Evolutionary conservation across 768 basidiomycete genomes (phyloP).

Genomic region (Tricholoma sp.): DNA sequence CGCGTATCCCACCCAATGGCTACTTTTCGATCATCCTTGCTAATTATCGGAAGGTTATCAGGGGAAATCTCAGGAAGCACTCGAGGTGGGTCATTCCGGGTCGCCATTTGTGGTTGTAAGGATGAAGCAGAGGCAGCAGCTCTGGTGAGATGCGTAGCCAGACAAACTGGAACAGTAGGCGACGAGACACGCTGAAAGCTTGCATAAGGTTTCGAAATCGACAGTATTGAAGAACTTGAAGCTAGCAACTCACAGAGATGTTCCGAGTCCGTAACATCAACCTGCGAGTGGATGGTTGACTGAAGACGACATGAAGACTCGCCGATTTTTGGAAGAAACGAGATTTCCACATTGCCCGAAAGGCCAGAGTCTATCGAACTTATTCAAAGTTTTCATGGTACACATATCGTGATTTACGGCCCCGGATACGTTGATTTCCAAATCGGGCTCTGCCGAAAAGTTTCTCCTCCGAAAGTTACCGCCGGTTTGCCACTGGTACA

Average conservation of each 20-base stretch:
- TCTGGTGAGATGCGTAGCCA: conserved; percentile 8
- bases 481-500: no score
- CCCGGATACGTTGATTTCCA: no score
- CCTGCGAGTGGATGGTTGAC: neutral
- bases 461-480: no score
- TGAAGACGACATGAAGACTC: neutral
- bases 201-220: neutral
- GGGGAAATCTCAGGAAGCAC: conserved; percentile 22
- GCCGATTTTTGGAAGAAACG: neutral
- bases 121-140: conserved; percentile 21
- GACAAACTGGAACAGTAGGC: conserved; percentile 2
- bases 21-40: conserved; percentile 54
- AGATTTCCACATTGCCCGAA: conserved; percentile 2
- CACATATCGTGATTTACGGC: no score
- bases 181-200: conserved; percentile 1
- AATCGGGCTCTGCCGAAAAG: no score
- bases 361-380: neutral
- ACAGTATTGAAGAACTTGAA: no score
- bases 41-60: conserved; percentile 48
- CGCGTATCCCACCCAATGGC: conserved; percentile 70
- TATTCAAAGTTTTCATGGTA: no score
- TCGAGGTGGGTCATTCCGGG: conserved; percentile 12
- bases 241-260: conserved; percentile 1
- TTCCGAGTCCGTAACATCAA: neutral
- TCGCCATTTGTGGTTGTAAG: conserved; percentile 6